phyloP scores from a whole-genome alignment of 2,329 filamentous ascomycete genomes.

The Cercospora beticola region DNA sequence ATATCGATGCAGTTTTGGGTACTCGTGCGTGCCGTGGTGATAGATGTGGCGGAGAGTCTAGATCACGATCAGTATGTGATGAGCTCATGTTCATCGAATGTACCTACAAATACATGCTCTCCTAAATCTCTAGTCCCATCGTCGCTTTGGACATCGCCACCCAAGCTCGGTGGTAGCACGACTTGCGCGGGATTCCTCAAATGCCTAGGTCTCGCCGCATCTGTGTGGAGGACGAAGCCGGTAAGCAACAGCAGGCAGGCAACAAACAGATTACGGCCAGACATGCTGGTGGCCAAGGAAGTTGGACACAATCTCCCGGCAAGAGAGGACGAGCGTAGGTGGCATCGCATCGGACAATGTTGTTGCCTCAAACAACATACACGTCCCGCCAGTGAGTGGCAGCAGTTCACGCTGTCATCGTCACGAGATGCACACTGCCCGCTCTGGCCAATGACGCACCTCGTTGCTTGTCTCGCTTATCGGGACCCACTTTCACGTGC shows the following conservation, averaged over 20 bases:
- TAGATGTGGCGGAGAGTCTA: slow-evolving; percentile 81
- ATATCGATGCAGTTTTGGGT: slow-evolving; percentile 74
- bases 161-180: slow-evolving; percentile 12
- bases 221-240: slow-evolving; percentile 5
- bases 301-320: background rate
- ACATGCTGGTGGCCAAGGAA: slow-evolving; percentile 24
- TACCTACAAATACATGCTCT: slow-evolving; percentile 16
- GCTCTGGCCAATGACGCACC: background rate
- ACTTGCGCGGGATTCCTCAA: slow-evolving; percentile 8
- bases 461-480: background rate
- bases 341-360: slow-evolving; percentile 15
- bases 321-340: slow-evolving; percentile 1
- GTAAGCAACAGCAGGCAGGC: slow-evolving; percentile 21
- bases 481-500: background rate
- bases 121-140: background rate
- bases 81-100: background rate
- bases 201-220: slow-evolving; percentile 17
- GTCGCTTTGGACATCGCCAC: background rate
- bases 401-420: slow-evolving; percentile 1
- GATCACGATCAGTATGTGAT: background rate
- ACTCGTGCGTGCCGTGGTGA: slow-evolving; percentile 80
- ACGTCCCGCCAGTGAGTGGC: background rate
- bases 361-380: slow-evolving; percentile 16
- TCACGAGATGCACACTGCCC: background rate
- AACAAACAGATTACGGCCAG: slow-evolving; percentile 25